These are phyloP conservation scores for Rutstroemia sydowiana DNA, from an alignment of 2,329 filamentous ascomycete species.

Conservation along the genomic window DNA sequence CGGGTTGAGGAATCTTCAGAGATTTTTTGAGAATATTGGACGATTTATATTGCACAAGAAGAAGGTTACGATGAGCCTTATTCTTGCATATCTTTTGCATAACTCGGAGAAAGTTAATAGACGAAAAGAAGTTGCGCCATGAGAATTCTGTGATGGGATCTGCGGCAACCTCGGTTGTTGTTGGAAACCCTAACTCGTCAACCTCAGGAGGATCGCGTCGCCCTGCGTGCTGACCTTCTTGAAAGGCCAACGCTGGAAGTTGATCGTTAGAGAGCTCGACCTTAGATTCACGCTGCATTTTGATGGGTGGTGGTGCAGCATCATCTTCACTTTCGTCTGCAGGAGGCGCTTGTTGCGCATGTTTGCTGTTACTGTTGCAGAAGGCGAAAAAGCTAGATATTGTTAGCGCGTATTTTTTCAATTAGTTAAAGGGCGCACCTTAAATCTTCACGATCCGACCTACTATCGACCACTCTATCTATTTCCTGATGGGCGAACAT, in stretches of 20 bases:
- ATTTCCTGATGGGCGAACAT: slow-evolving; percentile 92
- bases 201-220: slow-evolving; percentile 46
- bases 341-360: slow-evolving; percentile 26
- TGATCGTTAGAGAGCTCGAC: slow-evolving; percentile 38
- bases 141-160: slow-evolving; percentile 84
- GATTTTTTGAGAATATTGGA: slow-evolving; percentile 87
- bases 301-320: slow-evolving; percentile 76
- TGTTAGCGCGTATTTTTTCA: slow-evolving; percentile 11
- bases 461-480: slow-evolving; percentile 80
- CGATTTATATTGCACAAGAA: slow-evolving; percentile 93
- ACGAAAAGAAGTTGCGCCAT: slow-evolving; percentile 88
- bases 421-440: slow-evolving; percentile 46
- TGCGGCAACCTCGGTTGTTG: slow-evolving; percentile 59
- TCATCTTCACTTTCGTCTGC: slow-evolving; percentile 55
- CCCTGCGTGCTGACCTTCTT: slow-evolving; percentile 24
- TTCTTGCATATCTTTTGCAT: slow-evolving; percentile 97
- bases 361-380: slow-evolving; percentile 63
- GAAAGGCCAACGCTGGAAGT: slow-evolving; percentile 26
- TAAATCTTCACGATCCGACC: slow-evolving; percentile 72
- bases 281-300: slow-evolving; percentile 41
- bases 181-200: slow-evolving; percentile 84
- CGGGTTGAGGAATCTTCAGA: slow-evolving; percentile 80
- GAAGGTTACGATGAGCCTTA: slow-evolving; percentile 88
- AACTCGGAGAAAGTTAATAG: slow-evolving; percentile 90
- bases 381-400: slow-evolving; percentile 75